Base-by-base conservation (phyloP, 2,329 filamentous ascomycete species). In the Neospermospora avenae region DNA sequence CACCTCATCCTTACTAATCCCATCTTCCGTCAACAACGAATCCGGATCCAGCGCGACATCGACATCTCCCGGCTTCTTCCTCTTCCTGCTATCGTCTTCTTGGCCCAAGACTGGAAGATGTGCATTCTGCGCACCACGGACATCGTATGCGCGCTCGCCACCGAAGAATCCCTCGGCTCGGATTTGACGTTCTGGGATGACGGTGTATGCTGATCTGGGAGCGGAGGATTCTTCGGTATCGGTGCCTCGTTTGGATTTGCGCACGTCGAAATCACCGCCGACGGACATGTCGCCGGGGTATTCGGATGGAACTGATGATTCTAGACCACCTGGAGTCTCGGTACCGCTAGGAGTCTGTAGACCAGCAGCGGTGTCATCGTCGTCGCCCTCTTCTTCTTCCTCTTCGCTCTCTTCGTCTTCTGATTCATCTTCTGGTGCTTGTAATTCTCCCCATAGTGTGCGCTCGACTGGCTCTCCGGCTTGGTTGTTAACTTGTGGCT, bases 1-100 rank as follows among this genome's bases (percentile, higher is more conserved):
- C 69, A 99, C 74, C 68, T 93, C 90, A 25, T 96, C 93, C 74
- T 93, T 96, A 75, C 84, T 89, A 70, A 98, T 81, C 46, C 88
- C 89, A 67, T 91, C 91, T 62, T 87, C 83, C 42, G 84, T 81
- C 65, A 85, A 85, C 62, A 99, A 75, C 39, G 88, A 83, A 72
- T 98, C 93, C 4, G 91, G 85, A 69, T 98, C 92, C 64, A 99
- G 85, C 24, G 92, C 91, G 28, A 98, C 89, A 68, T 99, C 95
- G 24, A 99, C 84, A 73, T 99, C 95, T 42, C 93, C 95, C 3
- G 90, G 93, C 82, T 97, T 96, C 85, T 98, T 99, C 70, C 91
- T 84, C 78, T 96, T 95, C 70, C 90, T 79, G 57, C 74, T 81
- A 58, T 92, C 85, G 60, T 92, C 89, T 24, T 96, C 91, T 64